Base-by-base conservation (phyloP, 2,329 filamentous ascomycete species). In the Talaromyces sp. region DNA sequence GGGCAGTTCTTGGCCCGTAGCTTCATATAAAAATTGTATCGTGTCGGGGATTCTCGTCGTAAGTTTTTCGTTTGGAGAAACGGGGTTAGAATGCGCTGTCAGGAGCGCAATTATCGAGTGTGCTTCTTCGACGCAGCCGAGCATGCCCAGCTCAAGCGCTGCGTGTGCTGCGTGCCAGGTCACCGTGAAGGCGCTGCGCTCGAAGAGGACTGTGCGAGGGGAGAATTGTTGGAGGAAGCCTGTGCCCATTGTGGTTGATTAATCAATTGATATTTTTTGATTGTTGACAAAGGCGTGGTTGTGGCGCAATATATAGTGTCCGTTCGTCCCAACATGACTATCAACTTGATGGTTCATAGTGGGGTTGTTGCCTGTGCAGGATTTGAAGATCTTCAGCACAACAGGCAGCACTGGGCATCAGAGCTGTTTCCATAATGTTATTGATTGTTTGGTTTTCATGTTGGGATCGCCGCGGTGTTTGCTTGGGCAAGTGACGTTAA, bases 61-160 rank as follows among this genome's bases (percentile, higher is more conserved):
- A 2, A 39, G 36, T 1, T n/a, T 39, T 1, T 39, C 15, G 17
- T 17, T 1, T 17, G 36, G 36, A 3, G 15, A 15, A n/a, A 15
- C 17, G 15, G 36, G 33, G 5, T 36, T 36, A 15, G 33, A 36
- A 13, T 36, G 13, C n/a, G 39, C 33, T 44, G 51, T 17, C 44
- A 59, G 32, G 13, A 55, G 13, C 7, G 32, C 10, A 15, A 59
- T 32, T 47, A 59, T 55, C 27, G 58, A 27, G 1, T 33, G 32
- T n/a, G 51, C 33, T 42, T 55, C 58, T n/a, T 59, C 58, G 42
- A 59, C 22, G 36, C 44, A 39, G 36, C 58, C 58, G 25, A 59
- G 49, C 58, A 59, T 59, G 54, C 51, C 58, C 28, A 59, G 58
- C 27, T 59, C 58, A 27, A 55, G n/a, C 9, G 58, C 58, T 39